These are phyloP conservation scores for Marchantia paleacea DNA, from an alignment of 225 moss, liverwort and hornwort genomes.

Conservation along the genomic window DNA sequence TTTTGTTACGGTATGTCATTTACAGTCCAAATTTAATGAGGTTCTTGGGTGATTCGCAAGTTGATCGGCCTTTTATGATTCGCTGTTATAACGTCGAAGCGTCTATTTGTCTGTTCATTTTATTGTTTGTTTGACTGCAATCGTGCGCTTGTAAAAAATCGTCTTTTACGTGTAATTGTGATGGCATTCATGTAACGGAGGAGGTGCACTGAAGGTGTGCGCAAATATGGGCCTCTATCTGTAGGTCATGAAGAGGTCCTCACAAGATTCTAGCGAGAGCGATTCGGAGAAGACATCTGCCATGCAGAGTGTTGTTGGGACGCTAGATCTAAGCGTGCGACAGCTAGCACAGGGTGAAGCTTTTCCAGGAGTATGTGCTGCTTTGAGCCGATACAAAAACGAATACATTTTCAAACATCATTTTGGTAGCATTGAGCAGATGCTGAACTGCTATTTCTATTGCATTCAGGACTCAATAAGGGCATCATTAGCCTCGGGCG, in stretches of 20 bases:
- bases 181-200: not conserved
- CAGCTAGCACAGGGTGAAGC: conserved; percentile 67
- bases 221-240: not conserved
- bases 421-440: conserved; percentile 14
- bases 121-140: too few species aligned
- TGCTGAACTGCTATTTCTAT: conserved; percentile 2
- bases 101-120: not conserved
- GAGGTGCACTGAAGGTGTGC: not conserved
- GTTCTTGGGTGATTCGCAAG: not conserved
- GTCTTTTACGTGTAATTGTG: not conserved
- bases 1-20: conserved; percentile 70
- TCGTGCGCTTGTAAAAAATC: not conserved
- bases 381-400: not conserved
- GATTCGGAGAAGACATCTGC: conserved; percentile 30
- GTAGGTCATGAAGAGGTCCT: conserved; percentile 41
- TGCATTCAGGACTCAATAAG: conserved; percentile 38
- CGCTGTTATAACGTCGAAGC: not conserved
- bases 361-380: conserved; percentile 62
- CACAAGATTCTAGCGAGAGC: conserved; percentile 26
- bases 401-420: not conserved
- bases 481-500: conserved; percentile 27
- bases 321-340: conserved; percentile 78
- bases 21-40: not conserved
- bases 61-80: not conserved
- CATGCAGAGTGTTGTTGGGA: conserved; percentile 65